Conservation (phyloP, 345 rosid species). For the Mangifera indica region DNA sequence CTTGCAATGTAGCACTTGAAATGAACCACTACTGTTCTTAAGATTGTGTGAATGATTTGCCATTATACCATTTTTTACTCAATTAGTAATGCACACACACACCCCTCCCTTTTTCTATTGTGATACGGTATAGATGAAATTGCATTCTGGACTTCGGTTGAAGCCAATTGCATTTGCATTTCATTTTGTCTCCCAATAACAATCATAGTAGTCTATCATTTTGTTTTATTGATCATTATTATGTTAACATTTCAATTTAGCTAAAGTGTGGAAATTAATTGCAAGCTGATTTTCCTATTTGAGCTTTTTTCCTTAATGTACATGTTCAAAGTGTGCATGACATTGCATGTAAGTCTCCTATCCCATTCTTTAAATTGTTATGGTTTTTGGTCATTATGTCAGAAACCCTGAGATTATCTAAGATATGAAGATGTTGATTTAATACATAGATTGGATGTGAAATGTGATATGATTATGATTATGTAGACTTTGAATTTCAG, state of each 20-base stretch:
- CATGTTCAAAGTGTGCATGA: background rate
- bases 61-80: background rate
- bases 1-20: constrained; percentile 6
- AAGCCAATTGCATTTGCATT: background rate
- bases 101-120: background rate
- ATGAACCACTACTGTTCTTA: background rate
- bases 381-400: background rate
- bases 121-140: background rate
- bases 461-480: constrained; percentile 12
- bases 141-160: background rate
- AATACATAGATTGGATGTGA: background rate
- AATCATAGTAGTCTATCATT: background rate
- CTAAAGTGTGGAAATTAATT: background rate
- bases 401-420: background rate
- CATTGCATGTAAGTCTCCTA: background rate
- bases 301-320: background rate
- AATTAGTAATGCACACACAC: too few species aligned
- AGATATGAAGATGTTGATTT: background rate
- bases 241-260: background rate
- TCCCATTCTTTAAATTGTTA: background rate
- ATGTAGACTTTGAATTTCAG: constrained; percentile 38
- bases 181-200: background rate
- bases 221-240: background rate
- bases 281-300: background rate
- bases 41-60: background rate